Percentiles rank a stretch among this genome's conserved stretches.
phyloP scores from a whole-genome alignment of 176 grass and related monocot species.

The Phoenix roebelenii region DNA sequence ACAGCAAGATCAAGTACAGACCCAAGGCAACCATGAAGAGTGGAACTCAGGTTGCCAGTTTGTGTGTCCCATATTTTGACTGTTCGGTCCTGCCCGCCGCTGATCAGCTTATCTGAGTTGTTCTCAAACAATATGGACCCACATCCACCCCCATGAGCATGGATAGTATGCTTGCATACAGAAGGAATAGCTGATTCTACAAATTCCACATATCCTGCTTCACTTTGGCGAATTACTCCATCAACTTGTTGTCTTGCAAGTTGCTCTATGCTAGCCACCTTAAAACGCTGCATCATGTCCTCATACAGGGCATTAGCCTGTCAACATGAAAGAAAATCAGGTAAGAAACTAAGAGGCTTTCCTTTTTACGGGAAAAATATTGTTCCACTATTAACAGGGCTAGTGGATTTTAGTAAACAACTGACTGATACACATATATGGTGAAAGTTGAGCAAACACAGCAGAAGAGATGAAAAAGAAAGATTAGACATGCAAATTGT shows the following conservation, averaged over 20 bases:
- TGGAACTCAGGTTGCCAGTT: slow-evolving; percentile 53
- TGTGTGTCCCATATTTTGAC: slow-evolving; percentile 89
- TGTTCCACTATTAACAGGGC: too few relatives aligned
- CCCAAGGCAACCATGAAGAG: slow-evolving; percentile 71
- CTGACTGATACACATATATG: too few relatives aligned
- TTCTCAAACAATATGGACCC: too few relatives aligned
- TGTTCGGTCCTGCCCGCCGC: slow-evolving; percentile 79
- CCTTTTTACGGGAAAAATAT: not conserved
- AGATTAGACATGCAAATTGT: too few relatives aligned
- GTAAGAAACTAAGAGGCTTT: not conserved
- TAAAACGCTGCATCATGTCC: slow-evolving; percentile 75
- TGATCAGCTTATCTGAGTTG: too few relatives aligned
- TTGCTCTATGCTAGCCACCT: slow-evolving; percentile 61
- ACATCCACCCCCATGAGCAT: too few relatives aligned
- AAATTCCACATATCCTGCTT: too few relatives aligned
- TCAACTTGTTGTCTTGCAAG: slow-evolving; percentile 60
- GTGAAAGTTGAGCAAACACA: too few relatives aligned
- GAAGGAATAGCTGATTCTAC: too few relatives aligned
- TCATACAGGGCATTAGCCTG: slow-evolving; percentile 98
- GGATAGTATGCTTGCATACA: slow-evolving; percentile 26
- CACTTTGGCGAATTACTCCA: too few relatives aligned
- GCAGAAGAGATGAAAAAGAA: too few relatives aligned
- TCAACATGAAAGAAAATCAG: slow-evolving; percentile 2
- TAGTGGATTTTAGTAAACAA: too few relatives aligned
- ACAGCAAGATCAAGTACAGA: slow-evolving; percentile 86